Evolutionary conservation across 2,329 filamentous ascomycete species (phyloP), one percentile per base, ranked within the genome.

Genomic region (Claviceps paspali): DNA sequence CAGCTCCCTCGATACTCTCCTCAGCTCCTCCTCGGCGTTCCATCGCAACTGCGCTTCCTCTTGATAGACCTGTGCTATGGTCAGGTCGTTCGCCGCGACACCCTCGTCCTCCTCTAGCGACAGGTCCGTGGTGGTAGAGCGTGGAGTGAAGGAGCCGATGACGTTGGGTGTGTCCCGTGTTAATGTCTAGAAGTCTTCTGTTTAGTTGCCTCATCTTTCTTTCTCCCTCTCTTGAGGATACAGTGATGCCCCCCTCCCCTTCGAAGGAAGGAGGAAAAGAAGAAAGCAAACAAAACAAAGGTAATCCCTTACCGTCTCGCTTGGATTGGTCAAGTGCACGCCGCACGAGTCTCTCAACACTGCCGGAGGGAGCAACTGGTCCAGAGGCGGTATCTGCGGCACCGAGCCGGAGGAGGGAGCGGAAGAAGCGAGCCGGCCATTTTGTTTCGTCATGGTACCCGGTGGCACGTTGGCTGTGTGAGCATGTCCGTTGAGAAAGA

Each of bases 11-110:
- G 59, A 62, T 38, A 62, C 53, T 10, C 46, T 48, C 34, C 58
- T 58, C 27, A 62, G 55, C 33, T 62, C 59, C 5, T 52, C 50
- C 4, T 62, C 59, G 0, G 59, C 54, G 38, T 62, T 54, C 59
- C 59, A 62, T 21, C 56, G 52, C 7, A 53, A 44, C 36, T 59
- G 60, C 11, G 59, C 56, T 33, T 61, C 58, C 42, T 61, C 58
- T 26, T 60, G 57, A 9, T 46, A 41, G 6, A 61, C 45, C 0
- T 54, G 57, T 1, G 57, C 61, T 2, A 49, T 50, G 31, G 60
- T n/a, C n/a, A n/a, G n/a, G n/a, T n/a, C n/a, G n/a, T n/a, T n/a
- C n/a, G n/a, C n/a, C n/a, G n/a, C n/a, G n/a, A n/a, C n/a, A 39
- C 48, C 55, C 19, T 52, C 51, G 4, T 54, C 48, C 14, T 55